phyloP scores from a whole-genome alignment of 768 basidiomycete species.

The Calvatia gigantea region DNA sequence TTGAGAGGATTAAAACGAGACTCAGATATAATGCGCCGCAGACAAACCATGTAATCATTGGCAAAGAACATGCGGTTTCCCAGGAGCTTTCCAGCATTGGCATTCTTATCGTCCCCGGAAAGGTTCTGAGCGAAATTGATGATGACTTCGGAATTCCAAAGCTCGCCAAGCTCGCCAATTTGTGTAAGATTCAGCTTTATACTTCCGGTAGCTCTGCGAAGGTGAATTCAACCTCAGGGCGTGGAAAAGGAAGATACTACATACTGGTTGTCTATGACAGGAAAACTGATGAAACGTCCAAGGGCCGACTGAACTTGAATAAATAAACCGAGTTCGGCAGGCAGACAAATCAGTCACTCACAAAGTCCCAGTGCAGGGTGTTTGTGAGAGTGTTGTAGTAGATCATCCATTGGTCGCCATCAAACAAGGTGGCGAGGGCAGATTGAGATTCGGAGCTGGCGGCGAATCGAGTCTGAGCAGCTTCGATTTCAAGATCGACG shows the following conservation, averaged over 20 bases:
- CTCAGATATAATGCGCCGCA: background rate
- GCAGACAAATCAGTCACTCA: constrained; percentile 28
- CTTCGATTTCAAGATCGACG: constrained; percentile 56
- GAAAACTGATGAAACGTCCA: constrained; percentile 66
- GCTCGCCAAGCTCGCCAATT: constrained; percentile 44
- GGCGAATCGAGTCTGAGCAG: constrained; percentile 55
- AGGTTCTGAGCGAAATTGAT: constrained; percentile 36
- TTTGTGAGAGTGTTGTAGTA: constrained; percentile 53
- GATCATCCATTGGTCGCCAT: constrained; percentile 70
- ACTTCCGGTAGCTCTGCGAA: constrained; percentile 47
- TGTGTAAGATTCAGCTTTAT: constrained; percentile 56
- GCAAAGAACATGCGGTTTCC: constrained; percentile 66
- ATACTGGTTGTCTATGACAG: constrained; percentile 45
- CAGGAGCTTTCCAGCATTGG: constrained; percentile 48
- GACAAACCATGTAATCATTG: constrained; percentile 65
- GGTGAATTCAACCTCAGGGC: background rate
- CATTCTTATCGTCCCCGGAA: constrained; percentile 31
- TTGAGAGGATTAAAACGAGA: background rate
- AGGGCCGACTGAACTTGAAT: constrained; percentile 45
- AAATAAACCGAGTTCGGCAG: constrained; percentile 1
- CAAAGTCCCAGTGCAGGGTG: constrained; percentile 70
- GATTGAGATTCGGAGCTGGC: constrained; percentile 37
- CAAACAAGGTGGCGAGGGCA: constrained; percentile 54
- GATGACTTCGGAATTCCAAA: constrained; percentile 46
- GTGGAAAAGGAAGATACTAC: constrained; percentile 11